Evolutionary conservation across 2,329 filamentous ascomycete species (phyloP).

Genomic region (Fusarium sp.): DNA sequence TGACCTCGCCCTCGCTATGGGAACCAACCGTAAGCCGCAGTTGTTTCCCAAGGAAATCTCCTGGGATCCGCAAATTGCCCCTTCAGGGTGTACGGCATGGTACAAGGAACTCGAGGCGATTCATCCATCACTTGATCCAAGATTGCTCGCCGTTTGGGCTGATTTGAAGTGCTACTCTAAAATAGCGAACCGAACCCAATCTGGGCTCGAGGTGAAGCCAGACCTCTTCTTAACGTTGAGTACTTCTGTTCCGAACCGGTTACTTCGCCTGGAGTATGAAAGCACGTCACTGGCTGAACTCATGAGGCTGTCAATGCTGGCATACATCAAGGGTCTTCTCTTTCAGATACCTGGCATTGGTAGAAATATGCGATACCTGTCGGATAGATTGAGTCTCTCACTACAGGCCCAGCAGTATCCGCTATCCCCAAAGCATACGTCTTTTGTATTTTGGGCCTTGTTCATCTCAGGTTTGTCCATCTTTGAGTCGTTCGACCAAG

Average conservation of each 20-base stretch:
- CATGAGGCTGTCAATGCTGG: constrained; percentile 39
- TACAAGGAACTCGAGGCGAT: constrained; percentile 19
- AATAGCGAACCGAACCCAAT: constrained; percentile 36
- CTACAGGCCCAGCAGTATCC: constrained; percentile 10
- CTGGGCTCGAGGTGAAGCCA: constrained; percentile 28
- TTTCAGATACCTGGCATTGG: constrained; percentile 24
- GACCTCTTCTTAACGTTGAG: constrained; percentile 33
- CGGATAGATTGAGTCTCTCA: not conserved
- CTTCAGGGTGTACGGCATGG: not conserved
- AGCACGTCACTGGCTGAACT: constrained; percentile 17
- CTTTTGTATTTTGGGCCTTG: constrained; percentile 17
- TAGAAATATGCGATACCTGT: constrained; percentile 1
- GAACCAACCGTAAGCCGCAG: constrained; percentile 5
- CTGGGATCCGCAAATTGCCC: constrained; percentile 24
- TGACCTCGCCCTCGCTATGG: constrained; percentile 24
- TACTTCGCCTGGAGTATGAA: constrained; percentile 33
- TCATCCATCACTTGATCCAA: constrained; percentile 20
- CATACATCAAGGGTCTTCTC: constrained; percentile 36
- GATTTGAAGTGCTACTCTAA: constrained; percentile 40
- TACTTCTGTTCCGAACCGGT: constrained; percentile 38
- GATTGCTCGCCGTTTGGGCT: constrained; percentile 36
- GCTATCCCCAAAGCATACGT: not conserved
- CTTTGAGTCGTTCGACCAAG: constrained; percentile 19
- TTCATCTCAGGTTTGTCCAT: constrained; percentile 13
- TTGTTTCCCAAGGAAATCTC: constrained; percentile 16